Evolutionary conservation across 805 yeast genomes (phyloP).

Genomic region (Pichia heedii): DNA sequence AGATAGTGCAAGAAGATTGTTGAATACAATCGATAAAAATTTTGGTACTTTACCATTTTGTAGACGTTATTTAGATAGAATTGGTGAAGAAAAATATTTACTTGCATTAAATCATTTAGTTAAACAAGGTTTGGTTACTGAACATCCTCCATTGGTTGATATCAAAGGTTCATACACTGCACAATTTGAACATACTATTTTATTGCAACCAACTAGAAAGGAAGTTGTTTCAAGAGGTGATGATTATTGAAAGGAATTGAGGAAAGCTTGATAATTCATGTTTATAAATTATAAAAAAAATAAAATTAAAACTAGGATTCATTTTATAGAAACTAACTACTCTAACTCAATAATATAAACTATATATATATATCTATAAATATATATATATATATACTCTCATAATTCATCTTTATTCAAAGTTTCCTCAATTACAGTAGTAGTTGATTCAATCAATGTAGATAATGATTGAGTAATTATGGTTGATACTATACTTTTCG

Average conservation of each 20-base stretch:
- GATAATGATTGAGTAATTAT: background rate
- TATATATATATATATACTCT: background rate
- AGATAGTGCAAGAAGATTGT: conserved; percentile 60
- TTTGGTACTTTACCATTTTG: conserved; percentile 97
- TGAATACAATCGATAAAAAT: conserved; percentile 61
- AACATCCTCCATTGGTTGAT: conserved; percentile 89
- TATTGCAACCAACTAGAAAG: conserved; percentile 83
- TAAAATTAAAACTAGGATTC: too few species aligned
- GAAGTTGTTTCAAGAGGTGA: conserved; percentile 95
- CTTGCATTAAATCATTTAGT: conserved; percentile 81
- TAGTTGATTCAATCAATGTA: background rate
- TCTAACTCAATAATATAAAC: too few species aligned
- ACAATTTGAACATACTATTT: conserved; percentile 89
- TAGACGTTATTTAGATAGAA: conserved; percentile 83
- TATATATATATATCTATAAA: background rate
- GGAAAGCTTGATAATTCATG: too few species aligned
- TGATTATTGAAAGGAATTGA: conserved; percentile 49
- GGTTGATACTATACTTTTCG: background rate
- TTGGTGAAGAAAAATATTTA: conserved; percentile 87
- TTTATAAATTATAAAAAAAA: too few species aligned
- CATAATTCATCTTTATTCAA: background rate
- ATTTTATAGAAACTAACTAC: too few species aligned
- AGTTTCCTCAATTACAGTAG: background rate
- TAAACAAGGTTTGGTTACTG: conserved; percentile 79
- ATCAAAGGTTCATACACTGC: conserved; percentile 84